Evolutionary conservation across 805 yeast species (phyloP), one percentile per base, ranked within the genome.

Genomic region (Cephaloascus albidus): DNA sequence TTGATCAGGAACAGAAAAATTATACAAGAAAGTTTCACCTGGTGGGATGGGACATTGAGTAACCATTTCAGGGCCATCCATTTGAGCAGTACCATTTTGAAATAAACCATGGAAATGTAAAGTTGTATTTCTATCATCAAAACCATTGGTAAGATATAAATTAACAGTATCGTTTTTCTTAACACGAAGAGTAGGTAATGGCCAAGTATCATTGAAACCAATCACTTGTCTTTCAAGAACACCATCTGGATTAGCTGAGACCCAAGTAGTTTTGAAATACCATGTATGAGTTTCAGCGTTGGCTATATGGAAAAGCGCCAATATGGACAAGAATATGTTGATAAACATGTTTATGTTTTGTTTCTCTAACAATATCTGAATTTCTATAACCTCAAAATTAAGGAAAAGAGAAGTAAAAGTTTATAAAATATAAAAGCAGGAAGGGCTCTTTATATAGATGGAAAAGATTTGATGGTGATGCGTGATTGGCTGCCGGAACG

Each of bases 51-150:
- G 95, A 72, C 97, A 93, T 63, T 90, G 97, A 28, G 85, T 77
- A 36, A 90, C 70, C 75, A 76, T 68, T 51, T 83, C 84, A 14
- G 96, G 94, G 43, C 98, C 98, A 60, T 90, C 98, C 90, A 84
- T 83, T 54, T 72, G 80, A 50, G 57, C 68, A 14, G 89, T 62
- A 20, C 83, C 85, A 47, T 79, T 71, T 65, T 80, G 86, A 77
- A 84, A 93, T 55, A 93, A 55, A 41, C 98, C 98, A 63, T 90
- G 98, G 79, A 87, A 86, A 64, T 93, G 98, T 52, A 90, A 60
- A 4, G 90, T 63, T 33, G 96, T 85, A 62, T 79, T 80, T 38
- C 74, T 68, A 53, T 76, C 75, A 18, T 56, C 67, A 40, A 89
- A 74, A 23, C 86, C 87, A 55, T 93, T 93, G 46, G 75, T 78